A percentile compares a stretch with the other conserved stretches of the same genome.
These are phyloP conservation scores for Agaricus bisporus DNA, from an alignment of 768 basidiomycete genomes.

Conservation along the genomic window DNA sequence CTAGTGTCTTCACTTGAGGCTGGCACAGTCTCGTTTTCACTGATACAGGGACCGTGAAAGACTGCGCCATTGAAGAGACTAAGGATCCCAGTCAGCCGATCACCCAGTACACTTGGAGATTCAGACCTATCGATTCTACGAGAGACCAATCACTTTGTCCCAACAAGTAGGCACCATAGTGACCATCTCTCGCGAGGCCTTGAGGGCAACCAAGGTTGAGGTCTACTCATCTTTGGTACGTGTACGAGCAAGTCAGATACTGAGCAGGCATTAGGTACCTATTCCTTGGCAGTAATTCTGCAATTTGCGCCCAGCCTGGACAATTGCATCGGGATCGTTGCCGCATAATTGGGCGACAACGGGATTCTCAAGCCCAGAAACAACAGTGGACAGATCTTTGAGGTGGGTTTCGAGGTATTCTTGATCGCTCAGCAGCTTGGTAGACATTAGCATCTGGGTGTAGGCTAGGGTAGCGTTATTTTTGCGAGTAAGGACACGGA, in stretches of 20 bases:
- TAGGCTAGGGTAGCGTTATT: conserved; percentile 66
- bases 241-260: not conserved
- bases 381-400: conserved; percentile 39
- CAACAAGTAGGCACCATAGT: conserved; percentile 74
- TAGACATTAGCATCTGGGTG: conserved; percentile 73
- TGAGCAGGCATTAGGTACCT: conserved; percentile 34
- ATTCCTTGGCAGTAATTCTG: conserved; percentile 62
- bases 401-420: conserved; percentile 62
- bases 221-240: conserved; percentile 36
- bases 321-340: conserved; percentile 56
- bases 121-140: conserved; percentile 56
- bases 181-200: conserved; percentile 56
- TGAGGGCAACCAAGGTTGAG: conserved; percentile 81
- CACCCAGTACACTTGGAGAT: not conserved
- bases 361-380: conserved; percentile 29
- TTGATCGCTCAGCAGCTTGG: conserved; percentile 53
- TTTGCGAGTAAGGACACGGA: conserved; percentile 52
- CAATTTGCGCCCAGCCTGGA: conserved; percentile 54
- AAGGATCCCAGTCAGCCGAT: not conserved
- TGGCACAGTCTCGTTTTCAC: conserved; percentile 60
- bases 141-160: conserved; percentile 67
- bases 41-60: conserved; percentile 59
- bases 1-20: conserved; percentile 44
- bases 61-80: conserved; percentile 63
- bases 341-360: conserved; percentile 74